phyloP scores from a whole-genome alignment of 2,329 filamentous ascomycete species.

The Phyllosticta citribraziliensis region DNA sequence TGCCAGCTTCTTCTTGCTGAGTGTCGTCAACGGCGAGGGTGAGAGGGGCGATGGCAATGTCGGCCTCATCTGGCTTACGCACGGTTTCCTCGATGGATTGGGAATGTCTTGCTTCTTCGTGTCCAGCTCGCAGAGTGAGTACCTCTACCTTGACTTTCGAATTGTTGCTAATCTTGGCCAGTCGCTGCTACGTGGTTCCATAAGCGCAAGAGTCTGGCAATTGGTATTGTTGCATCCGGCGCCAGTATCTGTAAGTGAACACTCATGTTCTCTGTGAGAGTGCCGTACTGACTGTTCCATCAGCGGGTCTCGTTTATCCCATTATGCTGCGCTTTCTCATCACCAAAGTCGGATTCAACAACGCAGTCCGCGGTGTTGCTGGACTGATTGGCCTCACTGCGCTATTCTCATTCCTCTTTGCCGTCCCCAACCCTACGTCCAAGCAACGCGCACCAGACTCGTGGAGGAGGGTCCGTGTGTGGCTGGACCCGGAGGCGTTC shows the following conservation, averaged over 20 bases:
- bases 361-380: conserved; percentile 33
- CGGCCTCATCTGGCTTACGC: conserved; percentile 35
- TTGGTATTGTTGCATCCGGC: conserved; percentile 42
- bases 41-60: conserved; percentile 29
- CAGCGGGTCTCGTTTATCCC: conserved; percentile 37
- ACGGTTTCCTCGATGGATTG: conserved; percentile 37
- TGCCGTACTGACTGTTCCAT: not conserved
- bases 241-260: conserved; percentile 32
- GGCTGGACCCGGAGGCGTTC: conserved; percentile 38
- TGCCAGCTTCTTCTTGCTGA: conserved; percentile 37
- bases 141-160: not conserved
- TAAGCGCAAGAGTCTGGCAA: conserved; percentile 36
- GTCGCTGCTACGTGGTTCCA: conserved; percentile 43
- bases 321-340: conserved; percentile 38
- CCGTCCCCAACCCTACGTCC: conserved; percentile 34
- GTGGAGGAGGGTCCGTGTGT: conserved; percentile 29
- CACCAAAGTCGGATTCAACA: conserved; percentile 34
- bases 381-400: conserved; percentile 32
- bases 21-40: conserved; percentile 30
- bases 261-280: not conserved
- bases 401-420: conserved; percentile 33
- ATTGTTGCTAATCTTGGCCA: conserved; percentile 14
- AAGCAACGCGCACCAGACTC: conserved; percentile 28
- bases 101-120: conserved; percentile 47
- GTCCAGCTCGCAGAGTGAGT: conserved; percentile 39